phyloP scores from a whole-genome alignment of 2,329 filamentous ascomycete species.

The Trichoderma koningii region DNA sequence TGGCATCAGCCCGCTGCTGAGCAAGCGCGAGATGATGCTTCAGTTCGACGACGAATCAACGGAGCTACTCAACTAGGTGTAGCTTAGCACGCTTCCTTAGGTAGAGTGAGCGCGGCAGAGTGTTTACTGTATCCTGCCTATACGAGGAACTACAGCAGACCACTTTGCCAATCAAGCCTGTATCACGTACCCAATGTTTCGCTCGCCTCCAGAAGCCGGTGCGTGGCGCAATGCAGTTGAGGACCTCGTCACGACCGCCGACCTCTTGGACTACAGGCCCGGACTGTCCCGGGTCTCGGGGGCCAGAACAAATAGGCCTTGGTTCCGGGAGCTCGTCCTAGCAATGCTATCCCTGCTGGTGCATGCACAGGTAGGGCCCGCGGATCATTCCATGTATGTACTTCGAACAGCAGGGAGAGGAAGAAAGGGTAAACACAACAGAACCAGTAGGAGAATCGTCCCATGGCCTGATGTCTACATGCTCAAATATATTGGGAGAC shows the following conservation, averaged over 20 bases:
- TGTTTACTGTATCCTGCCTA: background rate
- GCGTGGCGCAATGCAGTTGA: background rate
- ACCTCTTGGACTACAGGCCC: background rate
- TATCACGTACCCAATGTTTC: background rate
- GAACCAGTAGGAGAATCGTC: background rate
- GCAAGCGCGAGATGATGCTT: slow-evolving; percentile 42
- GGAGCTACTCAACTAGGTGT: slow-evolving; percentile 9
- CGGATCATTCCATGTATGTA: background rate
- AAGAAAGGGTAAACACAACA: background rate
- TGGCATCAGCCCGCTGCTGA: slow-evolving; percentile 42
- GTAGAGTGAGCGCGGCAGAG: background rate
- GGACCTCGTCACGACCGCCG: background rate
- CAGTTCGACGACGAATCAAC: slow-evolving; percentile 36
- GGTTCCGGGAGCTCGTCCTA: background rate
- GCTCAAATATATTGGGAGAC: background rate
- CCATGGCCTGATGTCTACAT: slow-evolving; percentile 13
- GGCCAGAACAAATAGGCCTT: slow-evolving; percentile 2
- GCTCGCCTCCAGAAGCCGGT: background rate
- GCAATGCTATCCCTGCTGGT: background rate
- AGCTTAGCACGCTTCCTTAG: background rate
- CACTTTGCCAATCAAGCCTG: background rate
- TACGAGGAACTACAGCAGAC: background rate
- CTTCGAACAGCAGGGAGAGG: background rate
- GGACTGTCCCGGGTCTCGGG: background rate
- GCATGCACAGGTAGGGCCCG: too few relatives aligned